Evolutionary conservation across 1,284 basidiomycete species (phyloP).

Genomic region (Cryptococcus floricola): DNA sequence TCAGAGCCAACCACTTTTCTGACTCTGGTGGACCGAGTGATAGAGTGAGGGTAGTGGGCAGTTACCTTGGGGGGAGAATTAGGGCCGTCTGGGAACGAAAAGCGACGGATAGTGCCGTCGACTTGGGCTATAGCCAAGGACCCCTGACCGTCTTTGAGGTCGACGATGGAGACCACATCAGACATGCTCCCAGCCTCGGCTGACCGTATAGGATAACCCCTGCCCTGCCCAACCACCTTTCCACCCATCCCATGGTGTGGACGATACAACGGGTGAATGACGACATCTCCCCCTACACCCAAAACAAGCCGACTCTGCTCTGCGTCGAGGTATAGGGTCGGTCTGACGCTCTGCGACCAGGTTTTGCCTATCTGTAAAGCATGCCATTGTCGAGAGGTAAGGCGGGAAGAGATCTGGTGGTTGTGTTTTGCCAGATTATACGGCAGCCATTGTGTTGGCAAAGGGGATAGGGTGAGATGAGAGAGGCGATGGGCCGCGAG

Average conservation of each 20-base stretch:
- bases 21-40: slow-evolving; percentile 3
- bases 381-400: slow-evolving; percentile 25
- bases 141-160: slow-evolving; percentile 13
- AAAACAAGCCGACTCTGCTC: slow-evolving; percentile 23
- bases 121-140: slow-evolving; percentile 32
- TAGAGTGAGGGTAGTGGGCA: slow-evolving; percentile 19
- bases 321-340: slow-evolving; percentile 23
- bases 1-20: slow-evolving; percentile 10
- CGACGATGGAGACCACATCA: slow-evolving; percentile 36
- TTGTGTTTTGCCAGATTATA: slow-evolving; percentile 21
- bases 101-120: slow-evolving; percentile 37
- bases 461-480: slow-evolving; percentile 24
- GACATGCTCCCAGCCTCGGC: slow-evolving; percentile 17
- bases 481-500: slow-evolving; percentile 24
- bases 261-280: slow-evolving; percentile 29
- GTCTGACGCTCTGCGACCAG: slow-evolving; percentile 37
- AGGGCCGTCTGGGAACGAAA: not conserved
- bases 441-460: slow-evolving; percentile 17
- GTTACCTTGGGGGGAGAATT: slow-evolving; percentile 6
- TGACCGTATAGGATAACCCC: slow-evolving; percentile 22
- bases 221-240: slow-evolving; percentile 9
- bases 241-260: slow-evolving; percentile 4
- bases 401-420: slow-evolving; percentile 16
- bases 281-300: slow-evolving; percentile 30
- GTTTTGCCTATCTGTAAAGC: slow-evolving; percentile 37